phyloP scores from a whole-genome alignment of 1,139 yeast species.

The Blastobotrys petasosporus region DNA sequence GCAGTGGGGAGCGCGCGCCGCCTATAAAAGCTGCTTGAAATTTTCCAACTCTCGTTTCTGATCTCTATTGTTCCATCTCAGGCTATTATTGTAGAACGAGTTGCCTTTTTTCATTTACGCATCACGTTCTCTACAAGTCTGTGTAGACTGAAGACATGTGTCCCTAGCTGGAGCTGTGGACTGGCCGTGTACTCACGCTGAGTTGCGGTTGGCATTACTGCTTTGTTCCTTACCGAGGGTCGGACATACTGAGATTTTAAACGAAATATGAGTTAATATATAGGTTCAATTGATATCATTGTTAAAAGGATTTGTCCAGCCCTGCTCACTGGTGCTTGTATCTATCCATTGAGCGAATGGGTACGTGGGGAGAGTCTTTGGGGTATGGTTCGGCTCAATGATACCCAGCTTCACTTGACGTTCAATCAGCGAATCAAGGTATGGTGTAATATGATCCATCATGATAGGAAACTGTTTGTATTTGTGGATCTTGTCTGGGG shows the following conservation, averaged over 20 bases:
- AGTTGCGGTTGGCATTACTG: slow-evolving; percentile 18
- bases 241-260: slow-evolving; percentile 20
- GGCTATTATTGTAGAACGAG: slow-evolving; percentile 28
- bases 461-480: slow-evolving; percentile 55
- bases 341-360: slow-evolving; percentile 49
- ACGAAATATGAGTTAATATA: neutral
- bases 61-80: slow-evolving; percentile 26
- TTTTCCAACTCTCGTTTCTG: neutral
- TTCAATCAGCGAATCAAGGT: slow-evolving; percentile 50
- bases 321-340: slow-evolving; percentile 17
- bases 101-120: slow-evolving; percentile 13
- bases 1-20: neutral
- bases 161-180: slow-evolving; percentile 33
- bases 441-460: slow-evolving; percentile 54
- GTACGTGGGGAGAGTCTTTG: slow-evolving; percentile 55
- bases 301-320: slow-evolving; percentile 25
- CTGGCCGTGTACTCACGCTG: slow-evolving; percentile 8
- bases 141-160: slow-evolving; percentile 23
- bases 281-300: slow-evolving; percentile 4
- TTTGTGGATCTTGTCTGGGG: slow-evolving; percentile 57
- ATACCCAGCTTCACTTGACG: slow-evolving; percentile 54
- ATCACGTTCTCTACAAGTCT: slow-evolving; percentile 24
- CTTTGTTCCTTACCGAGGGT: slow-evolving; percentile 34
- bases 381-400: slow-evolving; percentile 50
- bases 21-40: slow-evolving; percentile 4